Conservation (phyloP, 2,329 filamentous ascomycete species). For the Salinomyces thailandicus region DNA sequence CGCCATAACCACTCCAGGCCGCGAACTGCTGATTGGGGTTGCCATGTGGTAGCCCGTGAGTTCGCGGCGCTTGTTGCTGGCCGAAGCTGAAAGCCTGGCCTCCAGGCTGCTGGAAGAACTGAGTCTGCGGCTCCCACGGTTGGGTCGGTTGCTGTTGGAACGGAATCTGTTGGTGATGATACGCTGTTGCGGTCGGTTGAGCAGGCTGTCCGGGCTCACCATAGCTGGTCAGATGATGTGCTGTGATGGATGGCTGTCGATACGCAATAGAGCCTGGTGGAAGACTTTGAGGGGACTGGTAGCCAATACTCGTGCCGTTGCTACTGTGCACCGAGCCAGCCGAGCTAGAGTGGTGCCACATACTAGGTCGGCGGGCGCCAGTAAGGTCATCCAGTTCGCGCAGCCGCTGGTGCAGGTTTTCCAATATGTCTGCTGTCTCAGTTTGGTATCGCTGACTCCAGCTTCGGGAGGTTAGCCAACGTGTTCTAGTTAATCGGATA, state of each 20-base stretch:
- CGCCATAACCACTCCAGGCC: constrained; percentile 21
- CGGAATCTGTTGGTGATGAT: constrained; percentile 8
- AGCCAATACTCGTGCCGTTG: constrained; percentile 14
- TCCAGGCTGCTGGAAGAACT: constrained; percentile 3
- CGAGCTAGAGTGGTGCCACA: constrained; percentile 19
- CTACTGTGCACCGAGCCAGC: constrained; percentile 18
- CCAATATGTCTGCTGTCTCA: constrained; percentile 32
- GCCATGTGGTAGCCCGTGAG: not conserved
- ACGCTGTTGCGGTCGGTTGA: constrained; percentile 11
- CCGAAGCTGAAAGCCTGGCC: constrained; percentile 9
- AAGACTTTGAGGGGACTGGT: constrained; percentile 13
- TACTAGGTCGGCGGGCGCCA: constrained; percentile 15
- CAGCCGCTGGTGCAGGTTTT: constrained; percentile 32
- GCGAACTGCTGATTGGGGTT: constrained; percentile 20
- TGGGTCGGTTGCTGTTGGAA: constrained; percentile 7
- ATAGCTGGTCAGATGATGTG: constrained; percentile 6
- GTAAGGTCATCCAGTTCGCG: constrained; percentile 21
- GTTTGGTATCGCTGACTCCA: constrained; percentile 40
- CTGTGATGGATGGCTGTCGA: constrained; percentile 4
- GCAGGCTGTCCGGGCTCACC: not conserved
- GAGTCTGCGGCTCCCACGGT: constrained; percentile 3
- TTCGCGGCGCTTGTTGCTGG: constrained; percentile 2
- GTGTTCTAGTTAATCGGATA: no score
- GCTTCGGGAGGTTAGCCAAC: constrained; percentile 17
- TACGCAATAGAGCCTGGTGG: constrained; percentile 3